Conservation (phyloP, 208 protist genomes). For the Endotrypanum monterogeii region DNA sequence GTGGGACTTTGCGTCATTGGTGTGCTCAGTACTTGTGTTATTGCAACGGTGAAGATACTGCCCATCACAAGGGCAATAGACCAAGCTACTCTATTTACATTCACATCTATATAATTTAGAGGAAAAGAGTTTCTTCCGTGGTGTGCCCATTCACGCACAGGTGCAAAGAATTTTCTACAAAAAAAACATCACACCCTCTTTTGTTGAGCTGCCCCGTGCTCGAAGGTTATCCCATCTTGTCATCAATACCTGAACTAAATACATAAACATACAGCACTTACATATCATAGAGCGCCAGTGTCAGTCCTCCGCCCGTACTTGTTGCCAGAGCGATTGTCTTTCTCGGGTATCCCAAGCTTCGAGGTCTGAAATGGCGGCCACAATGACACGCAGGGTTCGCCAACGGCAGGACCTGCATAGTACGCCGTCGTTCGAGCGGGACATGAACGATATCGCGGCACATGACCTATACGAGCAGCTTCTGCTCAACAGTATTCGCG, state of each 20-base stretch:
- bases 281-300: neutral
- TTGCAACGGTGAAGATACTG: neutral
- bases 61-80: neutral
- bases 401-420: constrained; percentile 75
- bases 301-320: neutral
- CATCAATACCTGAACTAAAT: neutral
- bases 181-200: neutral
- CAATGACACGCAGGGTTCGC: constrained; percentile 27
- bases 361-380: constrained; percentile 3
- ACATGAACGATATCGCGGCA: constrained; percentile 75
- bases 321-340: neutral
- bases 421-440: constrained; percentile 58
- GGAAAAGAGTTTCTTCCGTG: neutral
- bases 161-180: neutral
- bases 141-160: neutral
- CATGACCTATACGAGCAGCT: constrained; percentile 84
- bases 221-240: neutral
- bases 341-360: neutral
- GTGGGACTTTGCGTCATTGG: neutral
- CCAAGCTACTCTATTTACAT: neutral
- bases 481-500: constrained; percentile 69
- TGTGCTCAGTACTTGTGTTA: neutral
- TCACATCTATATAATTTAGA: neutral
- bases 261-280: neutral
- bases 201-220: neutral